Evolutionary conservation across 306 rosid genomes (phyloP).

Genomic region (Parietaria judaica): DNA sequence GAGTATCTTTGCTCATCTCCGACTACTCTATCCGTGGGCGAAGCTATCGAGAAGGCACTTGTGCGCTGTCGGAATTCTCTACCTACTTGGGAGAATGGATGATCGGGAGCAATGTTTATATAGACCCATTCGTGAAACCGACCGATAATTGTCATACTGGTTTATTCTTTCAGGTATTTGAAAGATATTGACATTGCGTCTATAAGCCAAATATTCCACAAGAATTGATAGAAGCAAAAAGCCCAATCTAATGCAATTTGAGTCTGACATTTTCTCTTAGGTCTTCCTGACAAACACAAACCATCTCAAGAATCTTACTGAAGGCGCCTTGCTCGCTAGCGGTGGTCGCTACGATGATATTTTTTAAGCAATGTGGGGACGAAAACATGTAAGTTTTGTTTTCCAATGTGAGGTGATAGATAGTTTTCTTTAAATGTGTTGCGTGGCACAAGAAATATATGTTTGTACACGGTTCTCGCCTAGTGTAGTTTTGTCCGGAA

Average conservation of each 20-base stretch:
- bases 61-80: conserved; percentile 77
- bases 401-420: too few species aligned
- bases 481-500: too few species aligned
- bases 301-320: conserved; percentile 53
- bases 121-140: conserved; percentile 82
- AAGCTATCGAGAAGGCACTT: conserved; percentile 69
- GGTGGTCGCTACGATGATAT: conserved; percentile 88
- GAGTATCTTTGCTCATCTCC: conserved; percentile 16
- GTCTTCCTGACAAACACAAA: conserved; percentile 74
- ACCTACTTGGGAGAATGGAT: conserved; percentile 53
- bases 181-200: neutral
- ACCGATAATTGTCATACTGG: conserved; percentile 78
- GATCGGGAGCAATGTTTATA: conserved; percentile 49
- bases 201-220: conserved; percentile 9
- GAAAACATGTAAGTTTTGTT: conserved; percentile 44
- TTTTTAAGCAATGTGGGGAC: conserved; percentile 66
- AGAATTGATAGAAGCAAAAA: conserved; percentile 4
- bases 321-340: conserved; percentile 74
- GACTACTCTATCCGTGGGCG: conserved; percentile 59
- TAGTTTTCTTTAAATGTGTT: too few species aligned
- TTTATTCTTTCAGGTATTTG: conserved; percentile 77
- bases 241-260: conserved; percentile 1
- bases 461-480: too few species aligned
- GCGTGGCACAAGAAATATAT: too few species aligned
- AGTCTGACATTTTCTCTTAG: conserved; percentile 34